Percentiles rank a stretch among this genome's conserved stretches.
phyloP scores from a whole-genome alignment of 179 eudicot species.

The Heliamphora pulchella region DNA sequence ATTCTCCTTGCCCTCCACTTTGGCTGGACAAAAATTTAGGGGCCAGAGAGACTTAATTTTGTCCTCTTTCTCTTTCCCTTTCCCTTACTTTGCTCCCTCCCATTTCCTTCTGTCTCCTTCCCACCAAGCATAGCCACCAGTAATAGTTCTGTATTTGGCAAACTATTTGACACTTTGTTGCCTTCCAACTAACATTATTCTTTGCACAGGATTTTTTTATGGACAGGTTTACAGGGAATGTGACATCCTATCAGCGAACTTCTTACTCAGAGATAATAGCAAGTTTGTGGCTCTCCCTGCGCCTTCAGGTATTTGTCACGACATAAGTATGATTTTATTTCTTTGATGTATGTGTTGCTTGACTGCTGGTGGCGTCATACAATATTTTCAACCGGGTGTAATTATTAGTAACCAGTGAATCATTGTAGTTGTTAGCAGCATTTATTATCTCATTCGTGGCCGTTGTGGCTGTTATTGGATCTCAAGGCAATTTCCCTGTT shows the following conservation, averaged over 20 bases:
- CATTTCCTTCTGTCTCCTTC: neutral
- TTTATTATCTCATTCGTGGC: conserved; percentile 75
- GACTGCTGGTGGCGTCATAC: conserved; percentile 7
- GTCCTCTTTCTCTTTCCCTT: neutral
- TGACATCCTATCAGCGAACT: conserved; percentile 71
- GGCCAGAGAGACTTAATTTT: neutral
- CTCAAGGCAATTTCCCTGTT: conserved; percentile 51
- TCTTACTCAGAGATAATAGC: conserved; percentile 83
- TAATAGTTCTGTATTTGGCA: neutral
- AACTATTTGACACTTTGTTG: conserved; percentile 2
- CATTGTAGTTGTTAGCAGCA: conserved; percentile 66
- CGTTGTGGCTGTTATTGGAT: conserved; percentile 74
- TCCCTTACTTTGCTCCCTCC: neutral
- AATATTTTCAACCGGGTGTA: conserved; percentile 6
- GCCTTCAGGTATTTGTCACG: conserved; percentile 64
- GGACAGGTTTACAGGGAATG: conserved; percentile 45
- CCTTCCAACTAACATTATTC: conserved; percentile 7
- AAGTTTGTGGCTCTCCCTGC: conserved; percentile 96
- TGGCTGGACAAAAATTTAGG: conserved; percentile 3
- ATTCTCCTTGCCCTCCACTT: neutral
- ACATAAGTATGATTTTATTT: neutral
- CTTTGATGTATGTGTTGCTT: neutral
- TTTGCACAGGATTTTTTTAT: conserved; percentile 63
- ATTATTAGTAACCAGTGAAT: conserved; percentile 17
- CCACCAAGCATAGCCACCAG: neutral